Conservation (phyloP, 2,329 filamentous ascomycete genomes). For the Niveomyces coronatus region DNA sequence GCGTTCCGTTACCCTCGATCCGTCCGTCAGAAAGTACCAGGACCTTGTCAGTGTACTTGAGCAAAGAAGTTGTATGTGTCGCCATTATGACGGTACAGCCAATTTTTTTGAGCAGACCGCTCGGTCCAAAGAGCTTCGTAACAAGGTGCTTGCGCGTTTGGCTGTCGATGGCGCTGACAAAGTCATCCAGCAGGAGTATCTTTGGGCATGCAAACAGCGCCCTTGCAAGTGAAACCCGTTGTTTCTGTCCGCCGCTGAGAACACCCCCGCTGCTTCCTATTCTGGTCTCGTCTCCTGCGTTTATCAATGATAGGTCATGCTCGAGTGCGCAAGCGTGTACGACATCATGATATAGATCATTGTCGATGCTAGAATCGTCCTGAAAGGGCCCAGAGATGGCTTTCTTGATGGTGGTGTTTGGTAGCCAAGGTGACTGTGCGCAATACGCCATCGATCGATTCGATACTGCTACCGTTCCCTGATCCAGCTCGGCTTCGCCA, state of each 20-base stretch:
- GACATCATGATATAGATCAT: conserved; percentile 20
- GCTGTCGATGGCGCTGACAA: conserved; percentile 22
- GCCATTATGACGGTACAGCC: conserved; percentile 10
- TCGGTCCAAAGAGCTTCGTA: conserved; percentile 5
- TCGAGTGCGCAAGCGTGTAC: conserved; percentile 15
- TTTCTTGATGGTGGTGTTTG: conserved; percentile 22
- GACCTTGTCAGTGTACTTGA: not conserved
- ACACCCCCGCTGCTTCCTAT: conserved; percentile 26
- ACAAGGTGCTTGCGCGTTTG: conserved; percentile 8
- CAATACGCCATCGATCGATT: conserved; percentile 4
- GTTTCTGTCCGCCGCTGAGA: conserved; percentile 28
- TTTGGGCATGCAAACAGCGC: conserved; percentile 19
- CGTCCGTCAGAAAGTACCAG: not conserved
- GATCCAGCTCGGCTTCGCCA: conserved; percentile 15
- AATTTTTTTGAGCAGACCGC: conserved; percentile 9
- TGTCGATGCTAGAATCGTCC: conserved; percentile 15
- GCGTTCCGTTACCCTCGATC: not conserved
- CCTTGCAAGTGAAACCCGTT: conserved; percentile 21
- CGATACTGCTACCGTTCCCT: not conserved
- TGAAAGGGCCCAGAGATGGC: conserved; percentile 19
- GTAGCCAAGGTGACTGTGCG: conserved; percentile 14
- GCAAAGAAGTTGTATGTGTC: conserved; percentile 4
- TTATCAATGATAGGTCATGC: conserved; percentile 19
- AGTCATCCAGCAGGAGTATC: conserved; percentile 20
- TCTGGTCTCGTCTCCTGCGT: conserved; percentile 21